Evolutionary conservation across 2,329 filamentous ascomycete genomes (phyloP).

Genomic region (Akanthomyces dipterigenus): DNA sequence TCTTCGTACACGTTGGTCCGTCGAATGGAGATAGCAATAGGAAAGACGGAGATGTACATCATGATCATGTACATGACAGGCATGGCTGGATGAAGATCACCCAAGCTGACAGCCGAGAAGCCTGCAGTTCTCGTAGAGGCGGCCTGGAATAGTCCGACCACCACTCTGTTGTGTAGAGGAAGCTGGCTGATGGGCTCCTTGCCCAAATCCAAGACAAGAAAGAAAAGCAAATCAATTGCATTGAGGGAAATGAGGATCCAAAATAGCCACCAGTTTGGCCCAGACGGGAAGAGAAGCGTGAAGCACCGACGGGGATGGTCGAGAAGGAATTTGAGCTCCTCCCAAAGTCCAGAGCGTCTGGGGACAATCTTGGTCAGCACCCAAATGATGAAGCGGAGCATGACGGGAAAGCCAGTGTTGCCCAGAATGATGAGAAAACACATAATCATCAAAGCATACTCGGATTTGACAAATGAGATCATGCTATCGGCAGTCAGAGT

Average conservation of each 20-base stretch:
- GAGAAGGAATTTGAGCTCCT: conserved; percentile 83
- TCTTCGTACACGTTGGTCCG: conserved; percentile 96
- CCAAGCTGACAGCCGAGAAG: conserved; percentile 73
- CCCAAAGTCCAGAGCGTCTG: conserved; percentile 64
- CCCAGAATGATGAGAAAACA: conserved; percentile 88
- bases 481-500: conserved; percentile 92
- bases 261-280: conserved; percentile 94
- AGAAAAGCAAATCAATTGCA: conserved; percentile 78
- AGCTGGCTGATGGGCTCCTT: conserved; percentile 61
- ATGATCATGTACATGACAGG: conserved; percentile 94
- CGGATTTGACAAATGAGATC: conserved; percentile 74
- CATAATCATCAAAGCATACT: conserved; percentile 69
- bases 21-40: conserved; percentile 90
- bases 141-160: conserved; percentile 87
- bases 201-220: conserved; percentile 83
- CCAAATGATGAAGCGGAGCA: conserved; percentile 94
- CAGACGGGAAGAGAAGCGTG: conserved; percentile 83
- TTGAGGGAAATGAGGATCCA: conserved; percentile 78
- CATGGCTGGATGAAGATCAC: conserved; percentile 77
- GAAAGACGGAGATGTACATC: conserved; percentile 99
- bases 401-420: conserved; percentile 91
- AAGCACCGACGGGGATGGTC: conserved; percentile 96
- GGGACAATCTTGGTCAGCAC: conserved; percentile 60
- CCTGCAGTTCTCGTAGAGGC: conserved; percentile 85
- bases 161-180: conserved; percentile 65